Conservation (phyloP, 345 rosid species). For the Boechera divaricarpa region DNA sequence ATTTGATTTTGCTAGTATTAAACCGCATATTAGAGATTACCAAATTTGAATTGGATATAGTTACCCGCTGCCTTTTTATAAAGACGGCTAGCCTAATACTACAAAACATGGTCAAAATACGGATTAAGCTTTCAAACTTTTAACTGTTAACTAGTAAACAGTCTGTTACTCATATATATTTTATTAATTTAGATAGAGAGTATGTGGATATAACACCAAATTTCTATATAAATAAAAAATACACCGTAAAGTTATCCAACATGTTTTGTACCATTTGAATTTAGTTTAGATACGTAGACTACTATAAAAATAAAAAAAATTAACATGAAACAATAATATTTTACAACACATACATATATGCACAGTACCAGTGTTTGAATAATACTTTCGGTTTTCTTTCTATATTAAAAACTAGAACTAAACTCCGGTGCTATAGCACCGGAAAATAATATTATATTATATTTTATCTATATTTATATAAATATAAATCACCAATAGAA, state of each 20-base stretch:
- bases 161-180: not conserved
- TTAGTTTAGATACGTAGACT: not conserved
- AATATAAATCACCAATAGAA: too few relatives aligned
- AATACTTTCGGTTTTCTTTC: too few relatives aligned
- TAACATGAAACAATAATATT: too few relatives aligned
- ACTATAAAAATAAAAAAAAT: not conserved
- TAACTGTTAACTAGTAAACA: not conserved
- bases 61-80: not conserved
- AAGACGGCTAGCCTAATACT: conserved; percentile 3
- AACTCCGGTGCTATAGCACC: too few relatives aligned
- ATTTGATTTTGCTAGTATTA: not conserved
- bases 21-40: not conserved
- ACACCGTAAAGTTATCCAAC: too few relatives aligned
- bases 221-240: not conserved
- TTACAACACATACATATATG: too few relatives aligned
- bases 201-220: not conserved
- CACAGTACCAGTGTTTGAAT: too few relatives aligned
- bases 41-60: conserved; percentile 8
- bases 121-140: conserved; percentile 13
- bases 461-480: too few relatives aligned
- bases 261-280: too few relatives aligned
- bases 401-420: too few relatives aligned
- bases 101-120: conserved; percentile 12
- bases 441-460: too few relatives aligned
- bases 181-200: not conserved